phyloP scores from a whole-genome alignment of 2,329 filamentous ascomycete genomes.

The Talaromyces sp. region DNA sequence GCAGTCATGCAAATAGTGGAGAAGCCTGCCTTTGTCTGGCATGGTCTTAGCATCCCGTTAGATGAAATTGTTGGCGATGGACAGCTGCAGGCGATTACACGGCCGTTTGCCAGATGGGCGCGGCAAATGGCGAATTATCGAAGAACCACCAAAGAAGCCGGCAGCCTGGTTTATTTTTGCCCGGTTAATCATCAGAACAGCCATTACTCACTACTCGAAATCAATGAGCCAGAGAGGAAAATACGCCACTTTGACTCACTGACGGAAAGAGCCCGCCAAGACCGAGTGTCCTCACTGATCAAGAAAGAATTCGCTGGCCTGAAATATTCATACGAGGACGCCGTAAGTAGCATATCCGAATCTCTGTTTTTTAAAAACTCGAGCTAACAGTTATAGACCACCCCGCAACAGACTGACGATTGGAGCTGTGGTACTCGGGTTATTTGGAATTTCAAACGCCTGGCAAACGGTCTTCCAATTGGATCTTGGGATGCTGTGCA shows the following conservation, averaged over 20 bases:
- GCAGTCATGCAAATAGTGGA: slow-evolving; percentile 1
- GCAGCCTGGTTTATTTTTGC: neutral
- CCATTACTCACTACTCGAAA: slow-evolving; percentile 23
- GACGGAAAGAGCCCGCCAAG: neutral
- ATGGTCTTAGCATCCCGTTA: neutral
- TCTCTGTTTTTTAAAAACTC: neutral
- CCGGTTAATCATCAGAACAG: slow-evolving; percentile 12
- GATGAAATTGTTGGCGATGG: neutral
- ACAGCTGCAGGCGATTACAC: neutral
- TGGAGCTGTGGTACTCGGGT: slow-evolving; percentile 20
- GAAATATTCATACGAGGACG: neutral
- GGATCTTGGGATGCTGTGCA: slow-evolving; percentile 15
- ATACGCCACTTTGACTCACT: slow-evolving; percentile 25
- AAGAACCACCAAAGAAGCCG: neutral
- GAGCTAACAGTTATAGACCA: slow-evolving; percentile 12
- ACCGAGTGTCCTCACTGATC: neutral
- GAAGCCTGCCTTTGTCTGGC: neutral
- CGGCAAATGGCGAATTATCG: neutral
- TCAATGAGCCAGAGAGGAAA: slow-evolving; percentile 19
- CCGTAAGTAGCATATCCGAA: neutral
- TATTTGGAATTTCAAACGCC: slow-evolving; percentile 17
- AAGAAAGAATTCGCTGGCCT: slow-evolving; percentile 1
- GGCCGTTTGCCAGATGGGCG: neutral
- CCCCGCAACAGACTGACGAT: slow-evolving; percentile 17
- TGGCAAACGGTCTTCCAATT: slow-evolving; percentile 17